phyloP scores from a whole-genome alignment of 2,329 filamentous ascomycete genomes.

The Microdochium nivale region DNA sequence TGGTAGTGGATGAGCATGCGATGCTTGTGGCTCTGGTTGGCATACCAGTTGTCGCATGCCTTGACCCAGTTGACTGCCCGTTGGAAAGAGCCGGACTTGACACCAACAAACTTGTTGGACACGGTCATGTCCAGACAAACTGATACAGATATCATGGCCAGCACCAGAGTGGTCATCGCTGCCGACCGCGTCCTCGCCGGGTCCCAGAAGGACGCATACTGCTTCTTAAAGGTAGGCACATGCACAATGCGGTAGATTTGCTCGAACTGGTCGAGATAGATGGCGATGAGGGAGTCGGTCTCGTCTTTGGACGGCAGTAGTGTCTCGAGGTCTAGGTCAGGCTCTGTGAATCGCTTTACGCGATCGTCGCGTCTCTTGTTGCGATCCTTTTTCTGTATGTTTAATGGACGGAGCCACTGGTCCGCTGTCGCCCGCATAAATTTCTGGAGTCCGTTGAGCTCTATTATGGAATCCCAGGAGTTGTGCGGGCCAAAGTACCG shows the following conservation, averaged over 20 bases:
- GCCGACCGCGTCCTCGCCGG: slow-evolving; percentile 34
- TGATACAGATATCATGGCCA: slow-evolving; percentile 53
- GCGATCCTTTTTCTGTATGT: slow-evolving; percentile 47
- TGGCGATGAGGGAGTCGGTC: slow-evolving; percentile 36
- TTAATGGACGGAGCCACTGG: slow-evolving; percentile 51
- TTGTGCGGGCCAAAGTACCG: slow-evolving; percentile 54
- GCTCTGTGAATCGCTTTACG: slow-evolving; percentile 37
- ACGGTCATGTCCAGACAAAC: slow-evolving; percentile 46
- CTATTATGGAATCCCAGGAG: slow-evolving; percentile 50
- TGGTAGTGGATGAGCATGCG: slow-evolving; percentile 53
- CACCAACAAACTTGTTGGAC: slow-evolving; percentile 45
- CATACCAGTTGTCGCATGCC: slow-evolving; percentile 45
- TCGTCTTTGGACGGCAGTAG: slow-evolving; percentile 39
- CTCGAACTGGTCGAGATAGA: slow-evolving; percentile 47
- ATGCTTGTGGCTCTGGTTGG: slow-evolving; percentile 51
- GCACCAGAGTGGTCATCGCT: slow-evolving; percentile 46
- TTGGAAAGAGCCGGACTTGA: slow-evolving; percentile 47
- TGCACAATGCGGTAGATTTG: slow-evolving; percentile 50
- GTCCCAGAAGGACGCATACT: slow-evolving; percentile 48
- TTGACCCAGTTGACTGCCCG: slow-evolving; percentile 48
- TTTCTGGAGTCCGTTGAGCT: slow-evolving; percentile 44
- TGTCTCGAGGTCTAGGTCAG: slow-evolving; percentile 40
- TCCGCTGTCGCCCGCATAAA: slow-evolving; percentile 57
- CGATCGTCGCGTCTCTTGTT: slow-evolving; percentile 43
- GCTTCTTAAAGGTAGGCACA: slow-evolving; percentile 47